Conservation (phyloP, 768 basidiomycete genomes). For the Tricholoma sp. region DNA sequence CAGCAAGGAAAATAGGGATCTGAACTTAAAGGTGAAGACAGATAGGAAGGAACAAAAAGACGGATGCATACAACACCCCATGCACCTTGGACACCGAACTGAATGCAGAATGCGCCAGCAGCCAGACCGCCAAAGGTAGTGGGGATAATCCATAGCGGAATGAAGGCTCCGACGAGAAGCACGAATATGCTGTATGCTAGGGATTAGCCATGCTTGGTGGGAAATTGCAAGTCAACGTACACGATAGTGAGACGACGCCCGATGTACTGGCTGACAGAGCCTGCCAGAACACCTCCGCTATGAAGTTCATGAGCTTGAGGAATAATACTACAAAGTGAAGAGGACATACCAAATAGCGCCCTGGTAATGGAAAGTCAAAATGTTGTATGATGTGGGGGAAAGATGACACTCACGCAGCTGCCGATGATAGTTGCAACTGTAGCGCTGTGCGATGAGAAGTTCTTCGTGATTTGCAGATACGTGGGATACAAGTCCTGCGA, state of each 20-base stretch:
- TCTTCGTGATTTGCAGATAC: constrained; percentile 50
- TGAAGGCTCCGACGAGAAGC: constrained; percentile 47
- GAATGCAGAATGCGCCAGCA: constrained; percentile 81
- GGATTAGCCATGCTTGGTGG: not conserved
- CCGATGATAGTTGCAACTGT: constrained; percentile 68
- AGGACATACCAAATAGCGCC: constrained; percentile 17
- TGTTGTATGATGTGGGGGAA: not conserved
- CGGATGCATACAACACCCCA: constrained; percentile 70
- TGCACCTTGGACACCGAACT: constrained; percentile 84
- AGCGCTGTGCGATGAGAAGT: constrained; percentile 41
- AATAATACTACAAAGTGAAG: not conserved
- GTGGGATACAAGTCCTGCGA: constrained; percentile 56
- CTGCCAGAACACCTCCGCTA: constrained; percentile 18
- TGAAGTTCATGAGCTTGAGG: not conserved
- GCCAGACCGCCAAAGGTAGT: constrained; percentile 57
- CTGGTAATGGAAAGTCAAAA: constrained; percentile 3
- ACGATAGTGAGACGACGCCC: constrained; percentile 21
- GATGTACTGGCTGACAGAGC: constrained; percentile 17
- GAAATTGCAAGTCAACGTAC: constrained; percentile 7
- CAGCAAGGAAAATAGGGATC: constrained; percentile 70
- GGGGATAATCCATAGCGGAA: constrained; percentile 83
- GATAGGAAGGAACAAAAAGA: constrained; percentile 24
- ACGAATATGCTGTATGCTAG: constrained; percentile 31
- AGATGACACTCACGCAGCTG: constrained; percentile 32
- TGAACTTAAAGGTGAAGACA: constrained; percentile 27